These are phyloP conservation scores for Bipolaris sorokiniana DNA, from an alignment of 2,329 filamentous ascomycete species.

Conservation along the genomic window DNA sequence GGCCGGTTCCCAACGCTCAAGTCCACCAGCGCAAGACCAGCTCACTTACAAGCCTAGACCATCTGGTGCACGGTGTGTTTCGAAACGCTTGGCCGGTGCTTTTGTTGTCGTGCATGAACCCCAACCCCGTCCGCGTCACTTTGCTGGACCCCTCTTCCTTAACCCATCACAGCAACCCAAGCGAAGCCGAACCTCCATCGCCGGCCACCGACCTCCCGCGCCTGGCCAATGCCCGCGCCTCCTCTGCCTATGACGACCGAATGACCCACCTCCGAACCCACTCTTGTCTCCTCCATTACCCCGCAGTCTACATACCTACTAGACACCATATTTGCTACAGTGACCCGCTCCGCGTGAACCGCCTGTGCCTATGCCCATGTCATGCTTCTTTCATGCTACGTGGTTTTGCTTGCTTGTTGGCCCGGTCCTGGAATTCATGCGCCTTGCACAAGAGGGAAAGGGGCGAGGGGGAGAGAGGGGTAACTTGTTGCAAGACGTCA, in stretches of 20 bases:
- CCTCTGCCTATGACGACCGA: background rate
- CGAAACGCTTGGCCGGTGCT: conserved; percentile 19
- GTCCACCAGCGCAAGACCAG: conserved; percentile 2
- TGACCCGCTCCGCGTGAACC: conserved; percentile 10
- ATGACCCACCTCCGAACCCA: background rate
- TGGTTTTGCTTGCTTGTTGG: background rate
- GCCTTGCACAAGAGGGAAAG: no score
- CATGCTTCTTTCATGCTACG: conserved; percentile 3
- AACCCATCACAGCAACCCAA: conserved; percentile 4
- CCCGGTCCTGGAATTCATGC: no score
- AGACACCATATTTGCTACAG: no score
- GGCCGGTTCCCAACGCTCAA: background rate
- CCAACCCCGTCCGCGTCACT: background rate
- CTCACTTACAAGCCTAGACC: conserved; percentile 10
- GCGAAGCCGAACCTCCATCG: conserved; percentile 1
- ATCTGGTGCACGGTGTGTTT: conserved; percentile 7
- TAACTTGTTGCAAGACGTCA: no score
- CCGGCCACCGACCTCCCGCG: conserved; percentile 4
- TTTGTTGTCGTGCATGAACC: conserved; percentile 10
- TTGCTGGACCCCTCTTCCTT: background rate
- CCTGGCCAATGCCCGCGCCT: background rate
- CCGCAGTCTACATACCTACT: conserved; percentile 1
- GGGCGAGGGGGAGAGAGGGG: no score
- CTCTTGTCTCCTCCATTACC: conserved; percentile 2
- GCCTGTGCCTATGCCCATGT: conserved; percentile 13